Conservation (phyloP, 2,329 filamentous ascomycete genomes). For the Cryphonectria carpinicola region DNA sequence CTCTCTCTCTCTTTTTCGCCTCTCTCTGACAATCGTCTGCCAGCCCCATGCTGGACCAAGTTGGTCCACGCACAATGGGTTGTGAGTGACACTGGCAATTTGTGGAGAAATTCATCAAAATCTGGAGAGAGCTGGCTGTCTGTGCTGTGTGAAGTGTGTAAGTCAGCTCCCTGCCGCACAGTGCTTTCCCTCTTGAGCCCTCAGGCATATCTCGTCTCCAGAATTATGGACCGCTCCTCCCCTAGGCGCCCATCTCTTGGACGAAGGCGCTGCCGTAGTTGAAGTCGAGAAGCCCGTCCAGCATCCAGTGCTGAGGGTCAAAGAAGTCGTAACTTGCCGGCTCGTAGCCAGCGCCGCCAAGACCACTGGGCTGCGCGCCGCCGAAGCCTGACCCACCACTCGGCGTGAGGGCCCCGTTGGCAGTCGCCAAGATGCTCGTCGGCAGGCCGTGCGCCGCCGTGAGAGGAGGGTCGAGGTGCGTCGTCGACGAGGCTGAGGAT, state of each 20-base stretch:
- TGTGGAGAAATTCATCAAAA: background rate
- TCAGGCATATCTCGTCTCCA: background rate
- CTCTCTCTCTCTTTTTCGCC: background rate
- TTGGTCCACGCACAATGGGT: background rate
- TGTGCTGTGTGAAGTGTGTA: background rate
- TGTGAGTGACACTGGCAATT: background rate
- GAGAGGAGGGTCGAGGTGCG: conserved; percentile 65
- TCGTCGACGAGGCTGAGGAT: conserved; percentile 70
- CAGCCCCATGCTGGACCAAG: background rate
- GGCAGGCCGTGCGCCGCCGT: conserved; percentile 53
- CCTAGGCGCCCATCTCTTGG: conserved; percentile 46
- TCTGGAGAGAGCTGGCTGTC: background rate
- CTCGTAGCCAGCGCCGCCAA: conserved; percentile 60
- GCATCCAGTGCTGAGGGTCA: conserved; percentile 90
- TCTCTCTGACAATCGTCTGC: background rate
- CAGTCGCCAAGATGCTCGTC: conserved; percentile 51
- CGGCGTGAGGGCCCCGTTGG: conserved; percentile 58
- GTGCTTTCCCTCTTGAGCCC: background rate
- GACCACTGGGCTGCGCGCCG: conserved; percentile 50
- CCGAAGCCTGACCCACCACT: conserved; percentile 50
- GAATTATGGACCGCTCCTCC: background rate
- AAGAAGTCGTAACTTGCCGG: conserved; percentile 84
- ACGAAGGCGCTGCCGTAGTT: conserved; percentile 55
- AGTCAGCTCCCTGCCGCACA: background rate
- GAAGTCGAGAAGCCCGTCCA: conserved; percentile 83